A percentile compares a stretch with the other conserved stretches of the same genome.
phyloP scores from a whole-genome alignment of 169 alveolate genomes.

The Cyclospora cayetanensis region DNA sequence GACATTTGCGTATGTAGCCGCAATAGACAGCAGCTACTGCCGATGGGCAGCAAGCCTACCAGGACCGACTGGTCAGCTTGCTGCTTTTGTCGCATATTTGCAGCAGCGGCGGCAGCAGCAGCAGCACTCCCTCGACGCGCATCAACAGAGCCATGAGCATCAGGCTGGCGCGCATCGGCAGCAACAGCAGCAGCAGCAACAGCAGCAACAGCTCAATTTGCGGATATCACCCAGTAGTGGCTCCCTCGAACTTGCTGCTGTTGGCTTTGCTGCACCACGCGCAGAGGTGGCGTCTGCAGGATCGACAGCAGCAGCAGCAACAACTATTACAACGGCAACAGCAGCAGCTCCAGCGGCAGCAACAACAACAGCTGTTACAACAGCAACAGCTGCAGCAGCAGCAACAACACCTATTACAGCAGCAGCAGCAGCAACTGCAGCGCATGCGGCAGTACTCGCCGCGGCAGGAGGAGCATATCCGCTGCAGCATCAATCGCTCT shows the following conservation, averaged over 20 bases:
- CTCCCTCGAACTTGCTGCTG: background rate
- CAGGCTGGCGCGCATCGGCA: background rate
- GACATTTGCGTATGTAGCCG: background rate
- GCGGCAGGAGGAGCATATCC: background rate
- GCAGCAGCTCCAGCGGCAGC: background rate
- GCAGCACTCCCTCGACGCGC: background rate
- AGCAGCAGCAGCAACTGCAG: background rate
- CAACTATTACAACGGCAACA: background rate
- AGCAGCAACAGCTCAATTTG: background rate
- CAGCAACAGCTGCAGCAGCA: background rate
- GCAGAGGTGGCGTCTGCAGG: background rate
- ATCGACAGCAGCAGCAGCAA: background rate
- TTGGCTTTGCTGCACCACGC: background rate
- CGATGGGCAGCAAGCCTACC: background rate
- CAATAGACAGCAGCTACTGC: conserved; percentile 26
- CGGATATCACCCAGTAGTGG: background rate
- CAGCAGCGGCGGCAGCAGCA: conserved; percentile 14
- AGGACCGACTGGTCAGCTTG: background rate
- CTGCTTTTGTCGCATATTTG: background rate
- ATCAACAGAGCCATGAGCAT: background rate
- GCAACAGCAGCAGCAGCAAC: background rate
- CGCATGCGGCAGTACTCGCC: background rate
- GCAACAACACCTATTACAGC: background rate
- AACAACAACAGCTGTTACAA: background rate
- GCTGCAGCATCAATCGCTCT: background rate